Conservation (phyloP, 768 basidiomycete genomes). For the Punctularia strigosozonata region DNA sequence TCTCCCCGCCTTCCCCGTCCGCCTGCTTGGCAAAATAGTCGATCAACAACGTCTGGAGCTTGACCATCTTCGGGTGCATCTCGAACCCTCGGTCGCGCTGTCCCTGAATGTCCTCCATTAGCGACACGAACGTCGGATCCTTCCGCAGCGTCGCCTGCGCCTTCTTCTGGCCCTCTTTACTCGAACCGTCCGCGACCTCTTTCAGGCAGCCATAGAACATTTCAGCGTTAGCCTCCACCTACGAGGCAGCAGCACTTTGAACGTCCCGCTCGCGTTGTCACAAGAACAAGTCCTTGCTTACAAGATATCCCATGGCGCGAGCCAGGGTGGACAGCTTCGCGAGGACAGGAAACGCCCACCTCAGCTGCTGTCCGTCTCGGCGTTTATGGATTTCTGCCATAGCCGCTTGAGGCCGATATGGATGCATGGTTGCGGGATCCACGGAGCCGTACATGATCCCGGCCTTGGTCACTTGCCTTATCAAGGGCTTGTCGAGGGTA, state of each 20-base stretch:
- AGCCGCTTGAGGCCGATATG: slow-evolving; percentile 42
- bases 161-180: slow-evolving; percentile 29
- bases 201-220: slow-evolving; percentile 66
- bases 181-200: slow-evolving; percentile 29
- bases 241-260: slow-evolving; percentile 1
- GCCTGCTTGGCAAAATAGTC: slow-evolving; percentile 62
- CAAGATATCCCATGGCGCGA: slow-evolving; percentile 81
- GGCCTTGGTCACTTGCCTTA: slow-evolving; percentile 20
- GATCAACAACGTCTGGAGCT: slow-evolving; percentile 57
- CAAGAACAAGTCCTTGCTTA: slow-evolving; percentile 22
- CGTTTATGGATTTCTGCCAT: slow-evolving; percentile 22
- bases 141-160: slow-evolving; percentile 24
- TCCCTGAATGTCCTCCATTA: slow-evolving; percentile 58
- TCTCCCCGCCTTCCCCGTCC: slow-evolving; percentile 17
- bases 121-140: slow-evolving; percentile 48
- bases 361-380: slow-evolving; percentile 17
- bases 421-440: slow-evolving; percentile 56
- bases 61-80: slow-evolving; percentile 89
- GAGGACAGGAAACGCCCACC: slow-evolving; percentile 41
- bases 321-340: slow-evolving; percentile 49
- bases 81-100: slow-evolving; percentile 41
- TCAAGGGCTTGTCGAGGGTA: slow-evolving; percentile 10
- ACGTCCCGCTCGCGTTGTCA: background rate
- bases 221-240: slow-evolving; percentile 76
- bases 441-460: slow-evolving; percentile 34